These are phyloP conservation scores for Pyrrhoderma lamaoense DNA, from an alignment of 1,284 basidiomycete species.

Conservation along the genomic window DNA sequence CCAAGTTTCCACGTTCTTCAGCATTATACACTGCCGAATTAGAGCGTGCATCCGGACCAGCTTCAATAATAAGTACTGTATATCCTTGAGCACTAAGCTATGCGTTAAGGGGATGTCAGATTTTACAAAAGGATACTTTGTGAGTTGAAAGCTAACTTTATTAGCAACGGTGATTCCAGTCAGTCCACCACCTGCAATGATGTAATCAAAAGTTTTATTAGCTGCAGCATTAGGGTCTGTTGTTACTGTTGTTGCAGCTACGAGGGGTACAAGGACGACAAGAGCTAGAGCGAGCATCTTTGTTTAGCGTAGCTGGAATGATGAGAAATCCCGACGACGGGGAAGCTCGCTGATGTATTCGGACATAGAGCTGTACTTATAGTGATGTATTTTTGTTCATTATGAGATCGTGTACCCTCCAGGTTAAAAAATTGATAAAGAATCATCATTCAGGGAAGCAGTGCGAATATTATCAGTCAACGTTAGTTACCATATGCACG, in stretches of 20 bases:
- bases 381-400: too few species aligned
- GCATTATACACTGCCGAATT: conserved; percentile 9
- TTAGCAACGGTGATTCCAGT: conserved; percentile 34
- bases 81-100: conserved; percentile 15
- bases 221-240: conserved; percentile 6
- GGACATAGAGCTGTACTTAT: too few species aligned
- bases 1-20: conserved; percentile 8
- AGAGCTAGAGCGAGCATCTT: neutral
- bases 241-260: conserved; percentile 9
- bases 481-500: too few species aligned
- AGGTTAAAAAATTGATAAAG: too few species aligned
- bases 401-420: too few species aligned
- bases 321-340: too few species aligned
- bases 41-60: conserved; percentile 17
- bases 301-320: too few species aligned
- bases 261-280: neutral
- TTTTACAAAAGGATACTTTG: neutral
- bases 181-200: conserved; percentile 42
- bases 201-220: conserved; percentile 33
- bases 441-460: too few species aligned
- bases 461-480: too few species aligned
- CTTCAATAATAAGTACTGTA: conserved; percentile 22
- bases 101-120: neutral
- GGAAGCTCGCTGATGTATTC: too few species aligned
- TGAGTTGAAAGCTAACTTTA: conserved; percentile 22